Conservation (phyloP, 148 eudicot species). For the Chenopodium formosanum region DNA sequence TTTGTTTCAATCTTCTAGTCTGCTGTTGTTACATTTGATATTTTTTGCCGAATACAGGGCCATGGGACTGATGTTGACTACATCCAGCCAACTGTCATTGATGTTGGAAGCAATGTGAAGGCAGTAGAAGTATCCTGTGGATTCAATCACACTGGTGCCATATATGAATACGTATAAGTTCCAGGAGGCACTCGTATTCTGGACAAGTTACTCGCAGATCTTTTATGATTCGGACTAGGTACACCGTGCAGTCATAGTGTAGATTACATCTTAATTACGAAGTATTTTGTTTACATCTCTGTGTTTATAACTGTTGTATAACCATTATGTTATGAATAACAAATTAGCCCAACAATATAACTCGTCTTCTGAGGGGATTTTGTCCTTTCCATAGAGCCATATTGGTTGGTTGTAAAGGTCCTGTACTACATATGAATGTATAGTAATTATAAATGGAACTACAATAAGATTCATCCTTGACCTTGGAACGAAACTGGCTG, state of each 20-base stretch:
- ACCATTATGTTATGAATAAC: not conserved
- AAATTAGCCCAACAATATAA: not conserved
- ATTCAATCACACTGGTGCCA: slow-evolving; percentile 89
- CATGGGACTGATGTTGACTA: slow-evolving; percentile 86
- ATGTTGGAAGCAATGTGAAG: slow-evolving; percentile 56
- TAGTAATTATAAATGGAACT: slow-evolving; percentile 5
- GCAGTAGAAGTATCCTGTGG: slow-evolving; percentile 86
- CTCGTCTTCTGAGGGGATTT: not conserved
- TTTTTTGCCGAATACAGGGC: slow-evolving; percentile 47
- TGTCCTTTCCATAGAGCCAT: too few species aligned
- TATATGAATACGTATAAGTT: slow-evolving; percentile 42
- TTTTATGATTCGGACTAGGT: slow-evolving; percentile 9
- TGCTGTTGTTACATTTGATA: not conserved
- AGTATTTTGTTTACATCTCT: slow-evolving; percentile 2
- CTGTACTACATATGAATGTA: not conserved
- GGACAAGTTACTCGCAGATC: slow-evolving; percentile 3
- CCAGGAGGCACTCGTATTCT: not conserved
- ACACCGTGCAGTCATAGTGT: not conserved
- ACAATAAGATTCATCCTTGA: not conserved
- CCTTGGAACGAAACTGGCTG: not conserved
- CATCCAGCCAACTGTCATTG: slow-evolving; percentile 51
- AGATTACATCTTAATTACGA: not conserved
- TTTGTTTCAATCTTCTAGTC: not conserved
- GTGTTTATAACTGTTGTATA: not conserved
- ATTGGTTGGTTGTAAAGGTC: slow-evolving; percentile 3